Conservation (phyloP, 1,284 basidiomycete genomes). For the Porodaedalea pini region DNA sequence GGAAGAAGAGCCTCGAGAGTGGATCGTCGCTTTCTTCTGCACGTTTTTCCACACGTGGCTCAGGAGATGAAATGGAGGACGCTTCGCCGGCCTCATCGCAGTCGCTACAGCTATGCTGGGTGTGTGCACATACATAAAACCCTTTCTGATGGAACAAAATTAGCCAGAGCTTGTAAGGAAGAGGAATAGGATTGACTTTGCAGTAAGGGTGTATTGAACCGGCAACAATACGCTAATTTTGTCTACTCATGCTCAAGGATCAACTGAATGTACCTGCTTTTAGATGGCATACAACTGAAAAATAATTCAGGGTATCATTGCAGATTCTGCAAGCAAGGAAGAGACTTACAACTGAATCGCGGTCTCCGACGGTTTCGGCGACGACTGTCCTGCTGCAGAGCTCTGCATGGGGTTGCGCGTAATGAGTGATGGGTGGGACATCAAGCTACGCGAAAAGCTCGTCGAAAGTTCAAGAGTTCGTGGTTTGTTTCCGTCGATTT, state of each 20-base stretch:
- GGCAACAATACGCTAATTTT: constrained; percentile 71
- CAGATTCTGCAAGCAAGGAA: constrained; percentile 14
- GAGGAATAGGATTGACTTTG: constrained; percentile 45
- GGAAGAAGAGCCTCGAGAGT: constrained; percentile 54
- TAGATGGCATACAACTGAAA: constrained; percentile 81
- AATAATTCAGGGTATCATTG: too few relatives aligned
- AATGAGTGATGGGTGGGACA: too few relatives aligned
- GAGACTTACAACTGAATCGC: constrained; percentile 72
- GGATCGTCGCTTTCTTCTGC: constrained; percentile 17
- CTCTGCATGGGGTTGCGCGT: too few relatives aligned
- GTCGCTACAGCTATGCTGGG: constrained; percentile 91
- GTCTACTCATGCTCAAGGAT: constrained; percentile 76
- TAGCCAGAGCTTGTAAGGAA: background rate
- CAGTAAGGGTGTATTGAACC: constrained; percentile 59
- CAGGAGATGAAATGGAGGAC: constrained; percentile 58
- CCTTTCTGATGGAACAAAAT: constrained; percentile 44
- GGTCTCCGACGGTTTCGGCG: constrained; percentile 67
- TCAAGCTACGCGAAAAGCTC: too few relatives aligned
- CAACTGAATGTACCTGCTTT: constrained; percentile 71
- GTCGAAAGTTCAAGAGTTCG: too few relatives aligned
- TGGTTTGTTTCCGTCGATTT: too few relatives aligned
- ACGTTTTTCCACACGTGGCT: constrained; percentile 22
- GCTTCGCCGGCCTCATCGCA: constrained; percentile 98
- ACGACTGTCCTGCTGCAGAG: too few relatives aligned
- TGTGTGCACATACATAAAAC: constrained; percentile 78